Base-by-base conservation (phyloP, 768 basidiomycete genomes). In the Tylopilus intermedius region DNA sequence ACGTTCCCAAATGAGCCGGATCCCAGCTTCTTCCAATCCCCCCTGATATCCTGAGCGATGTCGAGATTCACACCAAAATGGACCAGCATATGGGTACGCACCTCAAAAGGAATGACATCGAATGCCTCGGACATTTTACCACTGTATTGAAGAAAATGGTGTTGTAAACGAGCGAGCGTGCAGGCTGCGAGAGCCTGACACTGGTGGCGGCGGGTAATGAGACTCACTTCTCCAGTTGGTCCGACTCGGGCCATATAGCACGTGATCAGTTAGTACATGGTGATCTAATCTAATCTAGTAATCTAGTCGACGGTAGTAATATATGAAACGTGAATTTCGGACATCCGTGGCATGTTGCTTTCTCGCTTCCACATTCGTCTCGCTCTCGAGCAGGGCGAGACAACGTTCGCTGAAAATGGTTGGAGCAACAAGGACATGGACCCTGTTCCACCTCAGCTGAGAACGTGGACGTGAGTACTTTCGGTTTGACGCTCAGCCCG, bases 1-100 rank as follows among this genome's bases (percentile, higher is more conserved):
- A 95, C 92, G 60, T 90, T 88, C 8, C 92, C 92, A 68, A 95
- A 95, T 18, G 90, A 92, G 15, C 92, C 92, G n/a, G 90, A 84
- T 27, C 92, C 92, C 8, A 94, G 74, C 65, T 88, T 90, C 76
- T 85, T 86, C 90, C 90, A 93, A 46, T 86, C 77, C 43, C 88
- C 90, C 64, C 81, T 83, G 74, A 93, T 89, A 66, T 93, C 90
- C 90, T 91, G 62, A 54, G 45, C 45, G 39, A 44, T 43, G 46
- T 42, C 11, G 41, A 41, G 53, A 51, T 45, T 46, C 32, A 26
- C 27, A 7, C 18, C 5, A 24, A 18, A 13, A 47, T 47, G 40
- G 29, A 14, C 27, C 7, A 14, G 8, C 26, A 14, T 29, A 35
- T 10, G 39, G 26, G 40, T 9, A 70, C 81, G 51, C 47, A 87